Conservation (phyloP, 768 basidiomycete genomes). For the Suillus placidus region DNA sequence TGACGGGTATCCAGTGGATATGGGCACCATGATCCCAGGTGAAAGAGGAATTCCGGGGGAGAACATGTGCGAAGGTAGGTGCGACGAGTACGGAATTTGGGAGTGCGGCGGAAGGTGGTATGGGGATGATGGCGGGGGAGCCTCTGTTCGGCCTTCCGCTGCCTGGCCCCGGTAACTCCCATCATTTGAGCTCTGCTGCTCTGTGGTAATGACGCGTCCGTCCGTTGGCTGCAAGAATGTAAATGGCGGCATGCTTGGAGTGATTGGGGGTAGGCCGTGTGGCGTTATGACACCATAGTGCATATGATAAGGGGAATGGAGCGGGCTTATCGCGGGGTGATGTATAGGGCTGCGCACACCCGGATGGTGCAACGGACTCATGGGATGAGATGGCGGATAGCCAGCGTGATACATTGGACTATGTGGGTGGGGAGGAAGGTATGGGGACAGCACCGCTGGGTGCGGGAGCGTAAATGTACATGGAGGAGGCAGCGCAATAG, state of each 20-base stretch:
- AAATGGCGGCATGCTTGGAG: conserved; percentile 97
- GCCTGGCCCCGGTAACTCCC: conserved; percentile 13
- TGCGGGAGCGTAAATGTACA: conserved; percentile 47
- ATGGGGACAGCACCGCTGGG: conserved; percentile 35
- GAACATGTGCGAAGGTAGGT: conserved; percentile 29
- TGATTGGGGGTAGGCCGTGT: conserved; percentile 88
- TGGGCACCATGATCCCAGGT: conserved; percentile 30
- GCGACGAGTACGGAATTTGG: conserved; percentile 25
- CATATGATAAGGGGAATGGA: conserved; percentile 25
- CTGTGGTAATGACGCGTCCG: conserved; percentile 9
- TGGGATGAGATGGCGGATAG: conserved; percentile 30
- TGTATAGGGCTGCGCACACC: conserved; percentile 35
- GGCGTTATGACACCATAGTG: conserved; percentile 57
- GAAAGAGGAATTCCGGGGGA: conserved; percentile 36
- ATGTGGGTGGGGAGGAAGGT: conserved; percentile 30
- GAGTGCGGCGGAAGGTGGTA: conserved; percentile 21
- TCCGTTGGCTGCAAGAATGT: conserved; percentile 63
- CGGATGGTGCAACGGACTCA: conserved; percentile 44
- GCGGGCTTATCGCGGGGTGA: conserved; percentile 24
- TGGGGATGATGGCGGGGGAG: conserved; percentile 14
- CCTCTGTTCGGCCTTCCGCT: conserved; percentile 6
- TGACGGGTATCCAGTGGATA: conserved; percentile 30
- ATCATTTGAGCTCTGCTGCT: conserved; percentile 4
- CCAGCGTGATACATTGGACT: conserved; percentile 45
- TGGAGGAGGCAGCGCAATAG: conserved; percentile 68